Percentiles rank a stretch among this genome's conserved stretches.
Conservation (phyloP, 257 asterid species). For the Linaria vulgaris region DNA sequence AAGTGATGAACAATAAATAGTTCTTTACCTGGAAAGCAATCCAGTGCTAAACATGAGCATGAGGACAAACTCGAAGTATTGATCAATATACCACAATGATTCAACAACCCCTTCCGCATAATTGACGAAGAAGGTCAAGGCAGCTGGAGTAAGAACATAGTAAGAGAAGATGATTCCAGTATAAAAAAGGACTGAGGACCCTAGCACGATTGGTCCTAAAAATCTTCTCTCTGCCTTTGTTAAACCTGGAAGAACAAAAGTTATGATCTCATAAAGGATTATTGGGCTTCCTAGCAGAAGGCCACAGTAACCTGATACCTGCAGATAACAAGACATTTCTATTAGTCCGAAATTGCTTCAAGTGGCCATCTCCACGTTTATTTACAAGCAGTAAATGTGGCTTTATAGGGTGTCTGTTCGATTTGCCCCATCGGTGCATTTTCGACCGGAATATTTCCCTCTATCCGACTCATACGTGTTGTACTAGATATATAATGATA, state of each 20-base stretch:
- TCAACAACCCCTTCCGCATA: too few species aligned
- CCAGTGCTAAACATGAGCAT: conserved; percentile 99
- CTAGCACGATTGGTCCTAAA: conserved; percentile 89
- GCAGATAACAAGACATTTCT: conserved; percentile 29
- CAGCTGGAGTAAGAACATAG: too few species aligned
- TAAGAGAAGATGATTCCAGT: too few species aligned
- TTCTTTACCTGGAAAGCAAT: conserved; percentile 87
- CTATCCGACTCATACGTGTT: too few species aligned
- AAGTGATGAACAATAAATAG: conserved; percentile 5
- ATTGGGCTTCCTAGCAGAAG: conserved; percentile 90
- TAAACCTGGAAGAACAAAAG: conserved; percentile 92
- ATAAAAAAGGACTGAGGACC: conserved; percentile 93
- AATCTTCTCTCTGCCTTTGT: conserved; percentile 83
- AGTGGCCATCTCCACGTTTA: not conserved
- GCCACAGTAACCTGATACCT: conserved; percentile 98
- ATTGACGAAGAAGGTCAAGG: too few species aligned
- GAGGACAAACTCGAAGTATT: conserved; percentile 95
- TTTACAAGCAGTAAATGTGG: too few species aligned
- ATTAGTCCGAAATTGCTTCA: conserved; percentile 13
- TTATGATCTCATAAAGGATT: conserved; percentile 89
- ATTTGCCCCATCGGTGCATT: too few species aligned
- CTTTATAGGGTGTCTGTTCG: too few species aligned
- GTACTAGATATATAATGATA: too few species aligned
- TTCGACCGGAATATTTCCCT: too few species aligned
- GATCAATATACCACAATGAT: conserved; percentile 97